Percentiles rank a stretch among this genome's conserved stretches.
Evolutionary conservation across 352 stramenopile species (phyloP).

Genomic region (Pythium aphanidermatum): DNA sequence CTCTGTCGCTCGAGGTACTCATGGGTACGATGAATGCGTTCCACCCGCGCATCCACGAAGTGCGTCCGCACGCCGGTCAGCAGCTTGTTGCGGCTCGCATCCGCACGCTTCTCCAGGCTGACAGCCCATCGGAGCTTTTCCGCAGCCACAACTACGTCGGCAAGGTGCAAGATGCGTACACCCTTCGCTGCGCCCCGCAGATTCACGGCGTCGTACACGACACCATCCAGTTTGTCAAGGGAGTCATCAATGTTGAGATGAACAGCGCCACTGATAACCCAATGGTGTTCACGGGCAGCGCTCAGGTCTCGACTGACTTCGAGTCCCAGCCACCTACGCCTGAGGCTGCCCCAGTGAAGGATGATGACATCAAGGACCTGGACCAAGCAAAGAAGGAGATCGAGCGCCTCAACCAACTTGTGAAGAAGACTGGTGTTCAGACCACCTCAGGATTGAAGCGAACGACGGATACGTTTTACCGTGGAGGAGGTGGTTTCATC

Average conservation of each 20-base stretch:
- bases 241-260: constrained; percentile 85
- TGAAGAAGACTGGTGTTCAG: constrained; percentile 47
- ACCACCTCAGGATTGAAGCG: constrained; percentile 62
- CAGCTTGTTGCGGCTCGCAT: constrained; percentile 73
- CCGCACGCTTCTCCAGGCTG: constrained; percentile 70
- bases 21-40: constrained; percentile 87
- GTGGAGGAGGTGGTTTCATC: constrained; percentile 69
- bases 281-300: constrained; percentile 79
- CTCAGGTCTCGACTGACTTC: constrained; percentile 61
- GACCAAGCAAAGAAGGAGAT: constrained; percentile 79
- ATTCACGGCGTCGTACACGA: constrained; percentile 87
- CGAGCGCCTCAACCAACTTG: constrained; percentile 49
- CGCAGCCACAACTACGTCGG: constrained; percentile 84
- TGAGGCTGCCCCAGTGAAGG: constrained; percentile 15
- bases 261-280: constrained; percentile 89
- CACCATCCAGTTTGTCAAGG: constrained; percentile 82
- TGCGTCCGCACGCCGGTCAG: constrained; percentile 75
- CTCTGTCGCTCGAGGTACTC: constrained; percentile 81
- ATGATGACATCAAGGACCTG: constrained; percentile 46
- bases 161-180: constrained; percentile 89
- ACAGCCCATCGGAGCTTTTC: constrained; percentile 80
- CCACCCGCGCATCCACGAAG: constrained; percentile 84
- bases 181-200: constrained; percentile 82
- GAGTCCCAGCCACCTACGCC: constrained; percentile 23
- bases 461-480: constrained; percentile 78